Conservation (phyloP, 2,329 filamentous ascomycete genomes). For the Verticillium dahliae region DNA sequence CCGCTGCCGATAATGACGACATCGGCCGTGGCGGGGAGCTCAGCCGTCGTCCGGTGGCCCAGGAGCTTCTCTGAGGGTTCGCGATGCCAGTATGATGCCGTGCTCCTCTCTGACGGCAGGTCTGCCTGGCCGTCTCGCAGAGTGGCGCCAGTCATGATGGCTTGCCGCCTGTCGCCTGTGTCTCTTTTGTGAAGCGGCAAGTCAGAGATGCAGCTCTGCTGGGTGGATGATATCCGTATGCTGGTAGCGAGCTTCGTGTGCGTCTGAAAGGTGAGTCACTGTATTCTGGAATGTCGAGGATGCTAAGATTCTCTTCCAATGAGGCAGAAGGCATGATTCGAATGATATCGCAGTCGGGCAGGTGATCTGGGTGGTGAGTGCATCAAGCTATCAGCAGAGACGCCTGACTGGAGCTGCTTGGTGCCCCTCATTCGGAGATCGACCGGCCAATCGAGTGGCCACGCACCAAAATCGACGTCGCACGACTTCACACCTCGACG, state of each 20-base stretch:
- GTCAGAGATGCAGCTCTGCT: neutral
- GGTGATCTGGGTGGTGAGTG: neutral
- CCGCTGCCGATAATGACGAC: constrained; percentile 69
- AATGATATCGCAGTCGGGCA: neutral
- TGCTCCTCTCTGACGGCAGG: constrained; percentile 55
- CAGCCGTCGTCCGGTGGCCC: constrained; percentile 60
- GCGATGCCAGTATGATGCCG: constrained; percentile 67
- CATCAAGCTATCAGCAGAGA: neutral
- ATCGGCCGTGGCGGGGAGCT: constrained; percentile 57
- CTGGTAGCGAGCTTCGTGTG: neutral
- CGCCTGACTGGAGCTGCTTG: neutral
- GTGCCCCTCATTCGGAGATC: neutral
- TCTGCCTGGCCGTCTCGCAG: constrained; percentile 34
- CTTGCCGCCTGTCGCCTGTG: neutral
- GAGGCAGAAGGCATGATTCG: neutral
- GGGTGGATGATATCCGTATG: neutral
- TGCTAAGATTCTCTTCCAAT: neutral
- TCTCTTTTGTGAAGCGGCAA: neutral
- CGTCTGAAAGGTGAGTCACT: neutral
- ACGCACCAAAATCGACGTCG: neutral
- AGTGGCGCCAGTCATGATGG: constrained; percentile 22
- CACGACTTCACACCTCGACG: neutral
- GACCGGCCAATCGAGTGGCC: neutral
- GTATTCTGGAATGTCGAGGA: neutral
- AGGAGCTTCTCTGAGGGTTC: constrained; percentile 58